Base-by-base conservation (phyloP, 345 rosid genomes). In the Barbarea vulgaris region DNA sequence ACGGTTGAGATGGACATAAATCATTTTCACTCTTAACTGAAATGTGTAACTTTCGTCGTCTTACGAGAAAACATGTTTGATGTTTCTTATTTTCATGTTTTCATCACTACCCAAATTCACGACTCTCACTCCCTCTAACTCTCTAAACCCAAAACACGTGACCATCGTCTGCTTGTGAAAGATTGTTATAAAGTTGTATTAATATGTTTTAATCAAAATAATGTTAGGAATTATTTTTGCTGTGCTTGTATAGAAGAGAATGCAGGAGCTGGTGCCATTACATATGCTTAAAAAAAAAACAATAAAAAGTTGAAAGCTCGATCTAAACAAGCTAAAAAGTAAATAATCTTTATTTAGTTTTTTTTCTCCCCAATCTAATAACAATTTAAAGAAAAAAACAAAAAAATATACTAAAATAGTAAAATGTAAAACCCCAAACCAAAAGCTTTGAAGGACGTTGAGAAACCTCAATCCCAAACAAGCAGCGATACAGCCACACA, bases 11-110 rank as follows among this genome's bases (percentile, higher is more conserved):
- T 33, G 66, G 4, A 47, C 33, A 34, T 39, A 15, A 13, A 53
- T 41, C 27, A 50, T 48, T 30, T n/a, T 44, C 24, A 59, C 27
- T 25, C 27, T 58, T 58, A 46, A 44, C 12, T 24, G 19, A 31
- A 70, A 71, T 19, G 34, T 6, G 62, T 52, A 52, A 51, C 33
- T 50, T 46, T 41, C 61, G 61, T 62, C 30, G 30, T 52, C 33
- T 46, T 47, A 64, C 36, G 60, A 5, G 30, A 58, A 58, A 67
- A 75, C 73, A 67, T 75, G 61, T 13, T 74, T 74, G 65, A 21
- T 73, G 55, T 53, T 42, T 54, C 56, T 41, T 41, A 11, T 15
- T 6, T 64, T 63, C 66, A 66, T 56, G 67, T 65, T 34, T 65
- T 27, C 34, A 25, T 25, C 52, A 67, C 53, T 57, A 47, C 25